These are phyloP conservation scores for Ceratopteris richardii DNA, from an alignment of 75 land plant genomes.

Conservation along the genomic window DNA sequence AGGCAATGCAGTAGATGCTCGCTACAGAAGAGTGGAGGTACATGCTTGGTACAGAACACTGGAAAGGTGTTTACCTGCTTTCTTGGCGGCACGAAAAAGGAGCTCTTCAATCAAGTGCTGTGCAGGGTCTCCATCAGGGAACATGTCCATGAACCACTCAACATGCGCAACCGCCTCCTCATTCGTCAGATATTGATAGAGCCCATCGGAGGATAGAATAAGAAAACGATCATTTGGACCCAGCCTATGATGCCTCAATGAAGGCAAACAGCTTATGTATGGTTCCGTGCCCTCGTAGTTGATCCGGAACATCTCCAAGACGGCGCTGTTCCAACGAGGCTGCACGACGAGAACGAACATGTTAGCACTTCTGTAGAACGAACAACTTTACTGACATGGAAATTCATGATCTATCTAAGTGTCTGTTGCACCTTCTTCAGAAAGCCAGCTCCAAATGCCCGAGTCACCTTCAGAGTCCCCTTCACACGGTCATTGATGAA, in stretches of 20 bases:
- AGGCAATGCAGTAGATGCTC: too few species aligned
- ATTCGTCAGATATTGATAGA: constrained; percentile 93
- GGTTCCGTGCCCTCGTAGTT: constrained; percentile 74
- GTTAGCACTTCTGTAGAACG: not conserved
- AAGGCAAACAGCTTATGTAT: constrained; percentile 73
- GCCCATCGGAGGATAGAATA: constrained; percentile 93
- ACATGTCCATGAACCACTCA: constrained; percentile 69
- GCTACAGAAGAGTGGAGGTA: too few species aligned
- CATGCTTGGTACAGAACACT: too few species aligned
- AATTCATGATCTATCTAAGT: not conserved
- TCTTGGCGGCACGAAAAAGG: constrained; percentile 92
- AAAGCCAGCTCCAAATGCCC: constrained; percentile 96
- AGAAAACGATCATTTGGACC: constrained; percentile 78
- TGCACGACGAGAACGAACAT: constrained; percentile 19
- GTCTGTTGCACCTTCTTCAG: constrained; percentile 51
- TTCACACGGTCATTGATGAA: constrained; percentile 84
- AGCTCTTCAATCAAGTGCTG: constrained; percentile 94
- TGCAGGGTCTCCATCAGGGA: constrained; percentile 97
- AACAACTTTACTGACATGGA: not conserved
- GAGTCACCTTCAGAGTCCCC: constrained; percentile 82
- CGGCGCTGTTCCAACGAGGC: constrained; percentile 94
- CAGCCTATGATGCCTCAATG: constrained; percentile 73
- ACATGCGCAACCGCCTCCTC: constrained; percentile 92
- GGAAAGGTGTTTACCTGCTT: constrained; percentile 62
- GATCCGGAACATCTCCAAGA: constrained; percentile 89